phyloP scores from a whole-genome alignment of 2,329 filamentous ascomycete genomes.

The Malbranchea zuffiana region DNA sequence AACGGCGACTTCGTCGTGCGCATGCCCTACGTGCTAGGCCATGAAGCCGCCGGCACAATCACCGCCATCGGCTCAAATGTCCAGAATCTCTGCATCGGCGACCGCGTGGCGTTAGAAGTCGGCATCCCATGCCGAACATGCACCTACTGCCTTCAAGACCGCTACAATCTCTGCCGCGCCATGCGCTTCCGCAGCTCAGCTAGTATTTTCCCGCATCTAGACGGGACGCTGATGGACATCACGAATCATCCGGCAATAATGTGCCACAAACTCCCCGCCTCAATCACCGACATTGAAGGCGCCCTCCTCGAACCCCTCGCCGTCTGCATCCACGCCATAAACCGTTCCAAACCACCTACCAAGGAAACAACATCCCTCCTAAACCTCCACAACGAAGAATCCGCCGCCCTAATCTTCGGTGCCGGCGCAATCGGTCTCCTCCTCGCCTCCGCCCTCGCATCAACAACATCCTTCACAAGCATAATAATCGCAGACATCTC shows the following conservation, averaged over 20 bases:
- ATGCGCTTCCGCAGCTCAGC: slow-evolving; percentile 50
- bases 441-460: slow-evolving; percentile 47
- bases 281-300: slow-evolving; percentile 45
- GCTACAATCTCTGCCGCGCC: slow-evolving; percentile 52
- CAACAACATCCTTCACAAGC: slow-evolving; percentile 42
- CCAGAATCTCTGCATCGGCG: slow-evolving; percentile 48
- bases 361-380: slow-evolving; percentile 23
- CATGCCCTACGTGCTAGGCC: slow-evolving; percentile 69
- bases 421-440: slow-evolving; percentile 52
- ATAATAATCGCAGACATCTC: slow-evolving; percentile 54
- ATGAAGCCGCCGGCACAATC: slow-evolving; percentile 68
- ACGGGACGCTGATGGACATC: slow-evolving; percentile 52
- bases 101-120: slow-evolving; percentile 86
- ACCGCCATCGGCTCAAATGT: slow-evolving; percentile 58
- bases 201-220: slow-evolving; percentile 50
- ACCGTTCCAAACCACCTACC: slow-evolving; percentile 41
- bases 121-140: slow-evolving; percentile 68
- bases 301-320: slow-evolving; percentile 51
- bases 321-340: slow-evolving; percentile 50
- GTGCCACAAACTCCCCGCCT: slow-evolving; percentile 48
- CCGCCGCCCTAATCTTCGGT: slow-evolving; percentile 48
- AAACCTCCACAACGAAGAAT: slow-evolving; percentile 19
- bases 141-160: slow-evolving; percentile 43
- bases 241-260: slow-evolving; percentile 52
- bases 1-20: slow-evolving; percentile 78